Conservation (phyloP, 2,329 filamentous ascomycete species). For the Epichloe uncinata region DNA sequence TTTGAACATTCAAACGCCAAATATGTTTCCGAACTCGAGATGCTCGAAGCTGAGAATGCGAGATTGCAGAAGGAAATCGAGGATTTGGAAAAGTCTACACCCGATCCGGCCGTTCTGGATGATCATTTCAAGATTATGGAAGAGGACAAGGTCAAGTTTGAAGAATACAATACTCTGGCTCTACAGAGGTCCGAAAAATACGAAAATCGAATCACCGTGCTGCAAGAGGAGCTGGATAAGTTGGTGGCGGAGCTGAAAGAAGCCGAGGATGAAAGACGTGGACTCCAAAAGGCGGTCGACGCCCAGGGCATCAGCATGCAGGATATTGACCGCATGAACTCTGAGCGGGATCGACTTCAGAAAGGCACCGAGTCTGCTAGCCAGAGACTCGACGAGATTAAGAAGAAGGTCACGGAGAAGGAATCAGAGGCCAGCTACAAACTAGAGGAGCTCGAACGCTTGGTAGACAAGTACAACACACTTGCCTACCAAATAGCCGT, state of each 20-base stretch:
- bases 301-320: conserved; percentile 90
- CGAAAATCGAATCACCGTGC: conserved; percentile 60
- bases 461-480: conserved; percentile 86
- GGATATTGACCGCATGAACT: conserved; percentile 98
- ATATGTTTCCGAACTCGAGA: conserved; percentile 70
- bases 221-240: conserved; percentile 80
- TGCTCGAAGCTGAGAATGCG: conserved; percentile 76
- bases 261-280: conserved; percentile 67
- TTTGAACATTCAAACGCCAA: conserved; percentile 78
- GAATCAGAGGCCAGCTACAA: conserved; percentile 77
- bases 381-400: conserved; percentile 69
- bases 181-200: conserved; percentile 82
- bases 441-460: conserved; percentile 82
- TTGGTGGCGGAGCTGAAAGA: conserved; percentile 60
- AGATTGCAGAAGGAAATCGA: conserved; percentile 75
- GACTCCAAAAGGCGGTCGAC: conserved; percentile 76
- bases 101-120: conserved; percentile 71
- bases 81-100: conserved; percentile 74
- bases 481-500: conserved; percentile 87
- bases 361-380: conserved; percentile 69
- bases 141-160: conserved; percentile 88
- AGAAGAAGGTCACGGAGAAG: conserved; percentile 69
- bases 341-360: conserved; percentile 85
- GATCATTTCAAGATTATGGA: conserved; percentile 87
- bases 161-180: conserved; percentile 81